These are phyloP conservation scores for Monotropa hypopitys DNA, from an alignment of 179 eudicot genomes.

Conservation along the genomic window DNA sequence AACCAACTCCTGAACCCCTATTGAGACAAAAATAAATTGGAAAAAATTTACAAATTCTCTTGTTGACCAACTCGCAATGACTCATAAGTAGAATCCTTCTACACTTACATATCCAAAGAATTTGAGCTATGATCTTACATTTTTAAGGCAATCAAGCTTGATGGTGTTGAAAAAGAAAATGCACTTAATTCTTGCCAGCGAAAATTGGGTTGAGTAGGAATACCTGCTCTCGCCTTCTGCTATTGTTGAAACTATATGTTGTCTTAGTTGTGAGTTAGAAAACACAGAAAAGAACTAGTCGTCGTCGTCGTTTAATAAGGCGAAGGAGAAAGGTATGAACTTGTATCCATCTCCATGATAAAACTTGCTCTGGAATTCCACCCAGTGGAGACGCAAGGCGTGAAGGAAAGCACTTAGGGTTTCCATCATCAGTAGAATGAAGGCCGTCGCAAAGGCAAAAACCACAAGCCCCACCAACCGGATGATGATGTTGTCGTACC, in stretches of 20 bases:
- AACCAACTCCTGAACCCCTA: not conserved
- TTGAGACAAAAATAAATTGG: not conserved
- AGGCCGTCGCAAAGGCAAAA: slow-evolving; percentile 81
- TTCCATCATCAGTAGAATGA: slow-evolving; percentile 86
- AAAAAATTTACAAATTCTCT: not conserved
- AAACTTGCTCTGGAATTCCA: slow-evolving; percentile 81
- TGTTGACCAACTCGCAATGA: not conserved
- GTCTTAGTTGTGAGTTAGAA: slow-evolving; percentile 13
- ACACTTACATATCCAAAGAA: not conserved
- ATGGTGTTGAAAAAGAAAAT: not conserved
- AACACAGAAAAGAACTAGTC: slow-evolving; percentile 31
- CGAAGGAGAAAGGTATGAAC: slow-evolving; percentile 80
- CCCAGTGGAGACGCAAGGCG: slow-evolving; percentile 97
- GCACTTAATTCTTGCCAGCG: not conserved
- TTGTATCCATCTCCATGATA: slow-evolving; percentile 87
- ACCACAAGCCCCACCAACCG: slow-evolving; percentile 68
- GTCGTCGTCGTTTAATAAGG: slow-evolving; percentile 56
- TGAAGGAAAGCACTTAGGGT: slow-evolving; percentile 90
- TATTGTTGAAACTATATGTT: not conserved
- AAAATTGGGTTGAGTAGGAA: slow-evolving; percentile 1
- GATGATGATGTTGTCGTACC: slow-evolving; percentile 60
- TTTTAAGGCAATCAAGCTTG: slow-evolving; percentile 12
- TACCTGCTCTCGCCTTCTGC: slow-evolving; percentile 6
- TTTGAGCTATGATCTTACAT: slow-evolving; percentile 14
- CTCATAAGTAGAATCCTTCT: not conserved